Conservation (phyloP, 306 rosid genomes). For the Cucurbita ficifolia region DNA sequence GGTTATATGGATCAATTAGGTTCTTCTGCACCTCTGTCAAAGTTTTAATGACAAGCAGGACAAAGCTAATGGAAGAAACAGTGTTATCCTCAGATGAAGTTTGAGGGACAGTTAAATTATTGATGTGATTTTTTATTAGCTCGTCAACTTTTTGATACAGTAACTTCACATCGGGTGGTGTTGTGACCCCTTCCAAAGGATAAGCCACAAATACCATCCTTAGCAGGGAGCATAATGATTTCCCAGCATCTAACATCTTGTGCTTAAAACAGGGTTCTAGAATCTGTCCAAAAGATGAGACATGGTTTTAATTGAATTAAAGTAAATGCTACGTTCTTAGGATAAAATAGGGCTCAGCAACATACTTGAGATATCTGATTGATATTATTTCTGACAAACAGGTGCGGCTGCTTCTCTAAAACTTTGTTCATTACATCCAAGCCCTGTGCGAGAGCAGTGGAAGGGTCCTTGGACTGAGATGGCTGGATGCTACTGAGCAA, state of each 20-base stretch:
- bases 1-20: constrained; percentile 57
- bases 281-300: constrained; percentile 37
- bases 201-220: constrained; percentile 90
- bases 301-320: constrained; percentile 4
- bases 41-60: constrained; percentile 79
- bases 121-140: constrained; percentile 74
- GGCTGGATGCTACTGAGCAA: constrained; percentile 92
- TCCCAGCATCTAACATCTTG: constrained; percentile 85
- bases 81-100: constrained; percentile 67
- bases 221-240: constrained; percentile 85
- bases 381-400: constrained; percentile 81
- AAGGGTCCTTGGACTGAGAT: constrained; percentile 95
- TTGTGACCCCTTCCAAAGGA: constrained; percentile 71
- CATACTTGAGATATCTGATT: constrained; percentile 95
- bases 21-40: constrained; percentile 87
- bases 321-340: not conserved
- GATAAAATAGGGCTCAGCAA: not conserved
- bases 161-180: constrained; percentile 62
- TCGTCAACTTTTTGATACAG: constrained; percentile 87
- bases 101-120: constrained; percentile 55
- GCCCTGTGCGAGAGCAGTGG: constrained; percentile 97
- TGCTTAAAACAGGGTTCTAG: constrained; percentile 97
- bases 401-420: constrained; percentile 92
- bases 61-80: constrained; percentile 64
- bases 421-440: constrained; percentile 99